Conservation (phyloP, 78 protist genomes). For the Tieghemostelium lacteum region DNA sequence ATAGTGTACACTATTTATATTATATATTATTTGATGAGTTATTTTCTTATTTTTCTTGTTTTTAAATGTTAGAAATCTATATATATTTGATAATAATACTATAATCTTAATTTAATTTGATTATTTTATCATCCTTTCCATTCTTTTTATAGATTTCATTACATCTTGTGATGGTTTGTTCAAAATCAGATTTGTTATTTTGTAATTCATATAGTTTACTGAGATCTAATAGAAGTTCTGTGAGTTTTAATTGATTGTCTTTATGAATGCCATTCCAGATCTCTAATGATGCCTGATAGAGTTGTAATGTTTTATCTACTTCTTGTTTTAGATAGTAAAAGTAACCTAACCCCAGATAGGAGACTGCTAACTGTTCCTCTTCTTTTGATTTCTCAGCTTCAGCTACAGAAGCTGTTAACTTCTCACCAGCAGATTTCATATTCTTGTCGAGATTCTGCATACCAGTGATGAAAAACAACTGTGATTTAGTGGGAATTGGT, state of each 20-base stretch:
- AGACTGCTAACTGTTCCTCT: conserved; percentile 42
- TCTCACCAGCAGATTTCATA: conserved; percentile 4
- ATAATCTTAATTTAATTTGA: not conserved
- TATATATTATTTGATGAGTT: not conserved
- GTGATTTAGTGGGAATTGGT: conserved; percentile 36
- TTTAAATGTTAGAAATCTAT: not conserved
- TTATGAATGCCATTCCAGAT: conserved; percentile 46
- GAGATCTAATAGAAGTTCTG: conserved; percentile 23
- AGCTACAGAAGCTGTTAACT: not conserved
- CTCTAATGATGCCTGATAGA: conserved; percentile 7
- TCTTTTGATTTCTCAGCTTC: conserved; percentile 42
- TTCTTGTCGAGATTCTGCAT: conserved; percentile 25
- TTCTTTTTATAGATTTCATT: conserved; percentile 1
- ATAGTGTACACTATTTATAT: not conserved
- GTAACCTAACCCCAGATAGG: conserved; percentile 48
- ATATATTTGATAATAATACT: no score
- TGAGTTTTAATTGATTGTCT: not conserved
- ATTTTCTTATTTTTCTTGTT: conserved; percentile 1
- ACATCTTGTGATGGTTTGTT: not conserved
- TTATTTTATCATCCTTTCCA: not conserved
- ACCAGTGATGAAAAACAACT: conserved; percentile 14
- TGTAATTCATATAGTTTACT: not conserved
- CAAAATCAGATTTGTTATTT: not conserved
- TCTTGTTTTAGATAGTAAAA: conserved; percentile 7
- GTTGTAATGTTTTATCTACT: not conserved